Evolutionary conservation across 345 rosid genomes (phyloP).

Genomic region (Rhodamnia argentea): DNA sequence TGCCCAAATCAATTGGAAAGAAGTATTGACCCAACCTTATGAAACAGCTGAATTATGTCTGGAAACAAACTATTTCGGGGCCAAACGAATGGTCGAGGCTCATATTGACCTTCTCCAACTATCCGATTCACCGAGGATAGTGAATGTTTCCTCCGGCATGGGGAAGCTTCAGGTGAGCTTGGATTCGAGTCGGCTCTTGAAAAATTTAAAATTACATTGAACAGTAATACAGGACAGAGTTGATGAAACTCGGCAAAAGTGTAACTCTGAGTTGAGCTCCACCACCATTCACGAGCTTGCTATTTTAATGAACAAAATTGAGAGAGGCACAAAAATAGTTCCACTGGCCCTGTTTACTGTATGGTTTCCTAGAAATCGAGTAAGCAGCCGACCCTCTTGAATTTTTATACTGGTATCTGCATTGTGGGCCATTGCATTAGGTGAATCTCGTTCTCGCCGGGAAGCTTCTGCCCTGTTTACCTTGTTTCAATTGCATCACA

Average conservation of each 20-base stretch:
- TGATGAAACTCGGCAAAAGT: neutral
- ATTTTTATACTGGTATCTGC: neutral
- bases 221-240: neutral
- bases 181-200: neutral
- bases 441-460: neutral
- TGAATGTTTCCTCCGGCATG: slow-evolving; percentile 26
- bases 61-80: neutral
- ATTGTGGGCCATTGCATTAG: neutral
- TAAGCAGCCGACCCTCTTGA: neutral
- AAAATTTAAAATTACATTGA: neutral
- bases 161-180: slow-evolving; percentile 25
- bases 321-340: neutral
- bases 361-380: neutral
- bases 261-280: neutral
- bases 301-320: neutral
- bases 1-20: neutral
- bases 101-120: neutral
- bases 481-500: neutral
- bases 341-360: neutral
- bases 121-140: slow-evolving; percentile 11
- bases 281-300: neutral
- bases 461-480: neutral
- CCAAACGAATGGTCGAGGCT: neutral
- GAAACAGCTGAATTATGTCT: neutral
- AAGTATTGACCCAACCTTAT: neutral